Evolutionary conservation across 768 basidiomycete genomes (phyloP).

Genomic region (Sarcodon aspratus): DNA sequence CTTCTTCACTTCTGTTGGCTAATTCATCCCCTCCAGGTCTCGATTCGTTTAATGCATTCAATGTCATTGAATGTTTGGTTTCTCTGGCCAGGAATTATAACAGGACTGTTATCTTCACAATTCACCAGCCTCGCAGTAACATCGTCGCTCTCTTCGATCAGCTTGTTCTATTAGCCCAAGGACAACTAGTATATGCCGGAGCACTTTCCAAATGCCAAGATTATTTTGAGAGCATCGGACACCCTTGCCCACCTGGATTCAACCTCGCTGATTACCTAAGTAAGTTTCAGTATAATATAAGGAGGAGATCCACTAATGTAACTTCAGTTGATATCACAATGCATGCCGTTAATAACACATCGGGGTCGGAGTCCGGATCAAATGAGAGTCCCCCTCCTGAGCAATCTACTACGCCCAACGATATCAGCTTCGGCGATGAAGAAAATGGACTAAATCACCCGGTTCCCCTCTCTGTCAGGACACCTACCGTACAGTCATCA

Average conservation of each 20-base stretch:
- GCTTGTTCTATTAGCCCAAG: slow-evolving; percentile 73
- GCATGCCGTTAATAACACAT: slow-evolving; percentile 20
- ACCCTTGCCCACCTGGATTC: slow-evolving; percentile 85
- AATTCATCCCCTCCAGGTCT: slow-evolving; percentile 41
- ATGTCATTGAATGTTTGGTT: slow-evolving; percentile 83
- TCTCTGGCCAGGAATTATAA: slow-evolving; percentile 83
- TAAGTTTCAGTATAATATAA: slow-evolving; percentile 26
- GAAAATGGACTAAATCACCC: slow-evolving; percentile 44
- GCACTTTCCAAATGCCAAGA: slow-evolving; percentile 63
- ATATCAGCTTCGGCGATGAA: slow-evolving; percentile 46
- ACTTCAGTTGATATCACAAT: slow-evolving; percentile 31
- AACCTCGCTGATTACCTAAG: slow-evolving; percentile 97
- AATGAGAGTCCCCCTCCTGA: slow-evolving; percentile 17
- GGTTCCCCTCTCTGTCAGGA: slow-evolving; percentile 22
- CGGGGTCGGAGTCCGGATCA: slow-evolving; percentile 18
- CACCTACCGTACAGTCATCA: slow-evolving; percentile 20
- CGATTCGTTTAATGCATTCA: slow-evolving; percentile 92
- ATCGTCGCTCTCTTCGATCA: slow-evolving; percentile 96
- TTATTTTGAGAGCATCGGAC: slow-evolving; percentile 71
- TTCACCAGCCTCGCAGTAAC: slow-evolving; percentile 96
- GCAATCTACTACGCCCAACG: slow-evolving; percentile 18
- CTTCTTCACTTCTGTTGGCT: neutral
- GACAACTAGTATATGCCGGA: slow-evolving; percentile 80
- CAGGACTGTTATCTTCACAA: slow-evolving; percentile 93
- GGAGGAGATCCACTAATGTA: slow-evolving; percentile 6